phyloP scores from a whole-genome alignment of 73 alveolate genomes.

The Effrenium voratum region DNA sequence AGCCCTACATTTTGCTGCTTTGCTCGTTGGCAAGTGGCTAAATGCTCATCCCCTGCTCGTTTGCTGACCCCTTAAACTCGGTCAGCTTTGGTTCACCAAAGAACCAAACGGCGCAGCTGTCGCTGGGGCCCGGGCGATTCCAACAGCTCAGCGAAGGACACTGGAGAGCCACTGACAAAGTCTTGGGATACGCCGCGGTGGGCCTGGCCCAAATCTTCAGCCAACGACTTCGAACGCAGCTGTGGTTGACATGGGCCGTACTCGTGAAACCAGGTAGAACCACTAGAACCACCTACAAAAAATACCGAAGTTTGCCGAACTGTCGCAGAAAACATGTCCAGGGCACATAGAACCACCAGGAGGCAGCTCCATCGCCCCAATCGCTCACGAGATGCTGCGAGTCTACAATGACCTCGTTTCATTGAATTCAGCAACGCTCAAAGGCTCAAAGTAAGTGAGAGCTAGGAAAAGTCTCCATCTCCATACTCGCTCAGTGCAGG shows the following conservation, averaged over 20 bases:
- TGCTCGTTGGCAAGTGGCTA: no score
- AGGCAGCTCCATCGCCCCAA: constrained; percentile 92
- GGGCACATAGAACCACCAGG: constrained; percentile 88
- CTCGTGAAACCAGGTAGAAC: neutral
- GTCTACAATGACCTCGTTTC: constrained; percentile 46
- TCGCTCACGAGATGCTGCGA: constrained; percentile 91
- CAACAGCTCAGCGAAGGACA: constrained; percentile 83
- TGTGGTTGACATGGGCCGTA: no score
- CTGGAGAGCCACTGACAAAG: constrained; percentile 80
- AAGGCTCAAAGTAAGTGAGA: neutral
- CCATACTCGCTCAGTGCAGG: no score
- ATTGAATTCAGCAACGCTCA: neutral
- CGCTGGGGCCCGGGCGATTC: constrained; percentile 47
- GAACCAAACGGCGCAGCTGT: no score
- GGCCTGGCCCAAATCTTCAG: no score
- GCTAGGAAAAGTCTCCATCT: neutral
- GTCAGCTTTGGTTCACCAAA: no score
- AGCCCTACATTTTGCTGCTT: neutral
- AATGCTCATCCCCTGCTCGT: no score
- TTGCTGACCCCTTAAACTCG: no score
- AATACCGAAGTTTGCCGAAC: neutral
- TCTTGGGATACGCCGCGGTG: constrained; percentile 71
- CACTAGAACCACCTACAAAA: neutral
- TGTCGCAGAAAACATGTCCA: neutral
- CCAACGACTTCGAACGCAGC: no score